Evolutionary conservation across 176 grass and related monocot genomes (phyloP).

Genomic region (Carex littledalei): DNA sequence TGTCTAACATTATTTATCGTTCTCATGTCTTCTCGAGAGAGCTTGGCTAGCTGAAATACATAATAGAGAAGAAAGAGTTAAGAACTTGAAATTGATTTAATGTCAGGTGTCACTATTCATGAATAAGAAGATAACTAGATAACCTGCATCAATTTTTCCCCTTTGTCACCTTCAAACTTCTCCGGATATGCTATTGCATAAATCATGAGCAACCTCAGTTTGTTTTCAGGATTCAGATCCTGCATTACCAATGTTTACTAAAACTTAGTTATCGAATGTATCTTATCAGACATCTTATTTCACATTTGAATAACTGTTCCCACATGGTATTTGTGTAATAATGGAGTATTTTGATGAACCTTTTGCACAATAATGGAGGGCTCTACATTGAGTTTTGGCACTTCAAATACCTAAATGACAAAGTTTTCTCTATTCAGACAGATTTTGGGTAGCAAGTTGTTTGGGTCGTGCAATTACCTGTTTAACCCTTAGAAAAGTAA

Average conservation of each 20-base stretch:
- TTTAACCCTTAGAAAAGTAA: conserved; percentile 73
- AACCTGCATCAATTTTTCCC: conserved; percentile 95
- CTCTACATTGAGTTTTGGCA: neutral
- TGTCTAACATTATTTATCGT: conserved; percentile 68
- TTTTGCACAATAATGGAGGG: neutral
- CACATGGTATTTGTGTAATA: conserved; percentile 6
- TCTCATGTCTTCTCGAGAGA: conserved; percentile 68
- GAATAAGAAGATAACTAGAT: conserved; percentile 16
- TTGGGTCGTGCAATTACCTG: conserved; percentile 39
- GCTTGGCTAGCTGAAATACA: conserved; percentile 72
- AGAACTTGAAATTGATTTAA: conserved; percentile 6
- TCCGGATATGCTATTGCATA: conserved; percentile 77
- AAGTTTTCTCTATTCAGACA: neutral
- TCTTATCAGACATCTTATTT: neutral
- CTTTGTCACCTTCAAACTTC: conserved; percentile 99
- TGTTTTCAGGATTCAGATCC: conserved; percentile 91
- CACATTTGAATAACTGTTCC: neutral
- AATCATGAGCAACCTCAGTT: conserved; percentile 87
- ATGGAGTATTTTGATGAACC: neutral
- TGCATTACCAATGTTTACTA: conserved; percentile 28
- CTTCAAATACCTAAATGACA: neutral
- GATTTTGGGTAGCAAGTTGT: neutral
- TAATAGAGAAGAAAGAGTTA: neutral
- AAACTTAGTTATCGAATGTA: conserved; percentile 10
- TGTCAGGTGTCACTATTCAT: neutral